Percentiles rank a stretch among this genome's conserved stretches.
These are phyloP conservation scores for Akanthomyces lecanii DNA, from an alignment of 2,329 filamentous ascomycete genomes.

Conservation along the genomic window DNA sequence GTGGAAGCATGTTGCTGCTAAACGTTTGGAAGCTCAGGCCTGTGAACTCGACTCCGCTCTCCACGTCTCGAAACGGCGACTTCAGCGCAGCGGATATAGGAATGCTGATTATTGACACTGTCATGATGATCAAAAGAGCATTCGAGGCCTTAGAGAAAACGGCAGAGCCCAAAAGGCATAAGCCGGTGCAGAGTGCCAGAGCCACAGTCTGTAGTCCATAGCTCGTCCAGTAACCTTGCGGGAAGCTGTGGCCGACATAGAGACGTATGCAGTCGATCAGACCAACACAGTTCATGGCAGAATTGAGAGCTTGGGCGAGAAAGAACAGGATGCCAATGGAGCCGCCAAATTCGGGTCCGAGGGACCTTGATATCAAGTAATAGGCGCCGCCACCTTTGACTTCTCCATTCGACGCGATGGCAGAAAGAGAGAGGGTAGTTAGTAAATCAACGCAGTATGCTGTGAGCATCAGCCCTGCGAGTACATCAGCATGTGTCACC, in stretches of 20 bases:
- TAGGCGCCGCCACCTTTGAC: conserved; percentile 85
- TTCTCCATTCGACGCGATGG: conserved; percentile 85
- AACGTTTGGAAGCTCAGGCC: conserved; percentile 70
- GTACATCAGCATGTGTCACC: not conserved
- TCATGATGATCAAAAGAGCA: conserved; percentile 64
- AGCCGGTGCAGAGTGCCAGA: conserved; percentile 64
- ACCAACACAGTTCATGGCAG: conserved; percentile 82
- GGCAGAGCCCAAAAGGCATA: conserved; percentile 75
- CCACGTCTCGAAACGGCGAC: conserved; percentile 60
- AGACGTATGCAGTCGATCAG: conserved; percentile 77
- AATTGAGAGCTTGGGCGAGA: conserved; percentile 83
- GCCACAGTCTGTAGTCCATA: conserved; percentile 73
- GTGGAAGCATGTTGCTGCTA: conserved; percentile 69
- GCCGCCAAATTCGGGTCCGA: conserved; percentile 85
- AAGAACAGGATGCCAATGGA: conserved; percentile 87
- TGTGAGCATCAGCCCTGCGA: conserved; percentile 61
- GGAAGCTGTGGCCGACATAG: conserved; percentile 65
- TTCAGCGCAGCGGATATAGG: conserved; percentile 70
- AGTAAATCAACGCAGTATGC: conserved; percentile 82
- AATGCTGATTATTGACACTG: conserved; percentile 74
- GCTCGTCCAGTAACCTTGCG: conserved; percentile 69
- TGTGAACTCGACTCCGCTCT: conserved; percentile 68
- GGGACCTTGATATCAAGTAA: conserved; percentile 79
- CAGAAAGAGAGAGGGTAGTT: conserved; percentile 80
- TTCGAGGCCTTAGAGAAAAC: conserved; percentile 80